Conservation (phyloP, 768 basidiomycete genomes). For the Rhizopogon vinicolor region DNA sequence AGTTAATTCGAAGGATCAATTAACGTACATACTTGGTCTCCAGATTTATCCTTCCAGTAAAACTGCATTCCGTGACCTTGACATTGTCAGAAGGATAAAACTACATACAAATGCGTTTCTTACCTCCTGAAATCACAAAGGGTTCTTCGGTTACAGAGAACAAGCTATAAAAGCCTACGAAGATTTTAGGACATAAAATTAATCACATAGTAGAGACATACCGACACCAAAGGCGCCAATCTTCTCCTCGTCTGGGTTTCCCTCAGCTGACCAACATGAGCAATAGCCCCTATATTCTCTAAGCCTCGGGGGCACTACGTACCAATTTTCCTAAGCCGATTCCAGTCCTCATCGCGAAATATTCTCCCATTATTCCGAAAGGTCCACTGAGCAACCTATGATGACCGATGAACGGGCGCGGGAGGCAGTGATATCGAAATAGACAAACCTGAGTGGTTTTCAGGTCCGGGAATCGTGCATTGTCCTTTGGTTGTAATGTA, state of each 20-base stretch:
- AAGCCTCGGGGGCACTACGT: slow-evolving; percentile 6
- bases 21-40: slow-evolving; percentile 60
- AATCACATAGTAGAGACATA: slow-evolving; percentile 20
- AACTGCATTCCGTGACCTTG: slow-evolving; percentile 90
- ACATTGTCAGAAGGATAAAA: slow-evolving; percentile 15
- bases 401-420: neutral
- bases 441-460: slow-evolving; percentile 49
- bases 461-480: slow-evolving; percentile 49
- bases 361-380: slow-evolving; percentile 85
- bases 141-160: slow-evolving; percentile 84
- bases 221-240: slow-evolving; percentile 96
- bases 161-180: slow-evolving; percentile 66
- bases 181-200: neutral
- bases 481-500: slow-evolving; percentile 7
- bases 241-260: slow-evolving; percentile 92
- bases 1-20: neutral
- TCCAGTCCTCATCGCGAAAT: slow-evolving; percentile 89
- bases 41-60: slow-evolving; percentile 86
- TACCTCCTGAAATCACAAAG: slow-evolving; percentile 77
- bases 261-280: slow-evolving; percentile 54
- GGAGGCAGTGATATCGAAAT: neutral
- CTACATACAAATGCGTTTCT: slow-evolving; percentile 1
- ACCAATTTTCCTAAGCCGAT: slow-evolving; percentile 85
- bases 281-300: neutral
- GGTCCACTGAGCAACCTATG: slow-evolving; percentile 72